Base-by-base conservation (phyloP, 2,329 filamentous ascomycete species). In the Beauveria sp. region DNA sequence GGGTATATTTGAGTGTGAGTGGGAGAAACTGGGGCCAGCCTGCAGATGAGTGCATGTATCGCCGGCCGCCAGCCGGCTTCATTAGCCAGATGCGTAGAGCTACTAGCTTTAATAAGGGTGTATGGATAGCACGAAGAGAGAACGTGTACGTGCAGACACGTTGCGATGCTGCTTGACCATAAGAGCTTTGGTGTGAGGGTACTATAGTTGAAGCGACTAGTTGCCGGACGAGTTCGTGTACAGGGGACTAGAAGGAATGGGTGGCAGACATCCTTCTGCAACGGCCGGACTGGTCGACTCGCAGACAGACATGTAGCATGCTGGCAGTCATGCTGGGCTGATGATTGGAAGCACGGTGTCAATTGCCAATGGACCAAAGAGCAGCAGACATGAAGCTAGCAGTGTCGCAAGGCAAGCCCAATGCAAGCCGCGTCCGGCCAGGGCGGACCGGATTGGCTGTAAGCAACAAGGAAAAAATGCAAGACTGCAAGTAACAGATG, bases 401-500 rank as follows among this genome's bases (percentile, higher is more conserved):
- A 47, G 41, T 34, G 26, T 44, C 24, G 56, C 47, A 9, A 50
- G 46, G 56, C 56, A 43, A 59, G 56, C 50, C 57, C 40, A 59
- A 59, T 59, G 57, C 57, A 59, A 59, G 57, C 57, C 56, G 57
- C 57, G 57, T 20, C 48, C 41, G 57, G 57, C 9, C 50, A 54
- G 41, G 34, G 30, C 18, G 5, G 48, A 22, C 12, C 24, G 48
- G 56, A 59, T 59, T 59, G 56, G 56, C 26, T 59, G 40, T 24
- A 37, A 26, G 48, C 46, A 58, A 37, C 10, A 30, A 22, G 22
- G 22, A 46, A 50, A 50, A 44, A 18, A 24, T 59, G 48, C 37
- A 53, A 59, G 20, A 44, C 47, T 59, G 40, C 56, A 59, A 53
- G 56, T 53, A 52, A 50, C 53, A 67, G 60, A 65, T 65, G 63